Percentiles rank a stretch among this genome's conserved stretches.
Conservation (phyloP, 495 filamentous ascomycete species). For the Pseudoneurospora amorphoporcata region DNA sequence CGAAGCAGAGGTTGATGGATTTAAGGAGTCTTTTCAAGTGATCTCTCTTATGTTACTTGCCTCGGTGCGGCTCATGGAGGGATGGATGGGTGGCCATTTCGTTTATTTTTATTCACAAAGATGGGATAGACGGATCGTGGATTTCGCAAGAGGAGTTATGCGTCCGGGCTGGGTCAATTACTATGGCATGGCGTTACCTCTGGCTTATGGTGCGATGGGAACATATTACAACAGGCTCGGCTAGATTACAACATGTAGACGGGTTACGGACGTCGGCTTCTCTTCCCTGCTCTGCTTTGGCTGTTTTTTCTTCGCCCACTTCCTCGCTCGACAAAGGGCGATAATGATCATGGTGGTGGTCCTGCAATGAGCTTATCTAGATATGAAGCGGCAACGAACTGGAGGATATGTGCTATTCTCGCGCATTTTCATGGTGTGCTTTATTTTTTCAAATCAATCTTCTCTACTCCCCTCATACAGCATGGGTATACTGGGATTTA, state of each 20-base stretch:
- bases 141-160: not conserved
- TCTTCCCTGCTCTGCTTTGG: not conserved
- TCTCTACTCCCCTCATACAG: not conserved
- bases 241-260: not conserved
- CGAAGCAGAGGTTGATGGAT: conserved; percentile 68
- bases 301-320: not conserved
- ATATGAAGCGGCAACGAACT: not conserved
- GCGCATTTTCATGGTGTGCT: not conserved
- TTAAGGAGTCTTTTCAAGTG: conserved; percentile 74
- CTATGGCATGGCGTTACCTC: not conserved
- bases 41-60: not conserved
- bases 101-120: not conserved
- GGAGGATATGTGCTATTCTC: not conserved
- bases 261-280: not conserved
- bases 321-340: not conserved
- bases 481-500: not conserved
- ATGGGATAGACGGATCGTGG: not conserved
- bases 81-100: not conserved
- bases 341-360: not conserved
- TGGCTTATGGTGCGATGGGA: not conserved
- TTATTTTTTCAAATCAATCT: not conserved
- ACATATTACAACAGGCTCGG: not conserved
- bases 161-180: not conserved
- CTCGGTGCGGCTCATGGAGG: not conserved
- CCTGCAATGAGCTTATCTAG: not conserved